Conservation (phyloP, 2,329 filamentous ascomycete species). For the Aspergillus alliaceus region DNA sequence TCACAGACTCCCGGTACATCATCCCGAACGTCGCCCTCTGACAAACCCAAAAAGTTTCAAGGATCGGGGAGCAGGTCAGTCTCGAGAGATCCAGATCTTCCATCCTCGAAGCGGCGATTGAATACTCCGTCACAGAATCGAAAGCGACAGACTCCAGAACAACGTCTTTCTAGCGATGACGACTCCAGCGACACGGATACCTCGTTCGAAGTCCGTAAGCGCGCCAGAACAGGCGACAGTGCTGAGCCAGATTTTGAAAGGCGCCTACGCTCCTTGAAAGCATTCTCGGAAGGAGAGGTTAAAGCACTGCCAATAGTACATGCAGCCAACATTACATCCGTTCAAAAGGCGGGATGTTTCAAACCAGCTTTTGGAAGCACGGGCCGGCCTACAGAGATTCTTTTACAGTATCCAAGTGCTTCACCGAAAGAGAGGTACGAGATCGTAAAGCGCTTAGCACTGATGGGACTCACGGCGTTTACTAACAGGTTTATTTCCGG, state of each 20-base stretch:
- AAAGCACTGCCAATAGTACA: slow-evolving; percentile 48
- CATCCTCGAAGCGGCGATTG: slow-evolving; percentile 30
- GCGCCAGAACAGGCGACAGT: slow-evolving; percentile 40
- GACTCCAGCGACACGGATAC: slow-evolving; percentile 44
- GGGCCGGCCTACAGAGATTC: slow-evolving; percentile 52
- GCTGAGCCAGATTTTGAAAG: slow-evolving; percentile 47
- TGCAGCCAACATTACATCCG: slow-evolving; percentile 49
- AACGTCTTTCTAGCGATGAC: slow-evolving; percentile 41
- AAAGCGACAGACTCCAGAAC: slow-evolving; percentile 41
- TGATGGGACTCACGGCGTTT: neutral
- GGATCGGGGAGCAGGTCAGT: slow-evolving; percentile 28
- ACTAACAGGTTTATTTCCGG: slow-evolving; percentile 21
- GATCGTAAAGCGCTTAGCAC: neutral
- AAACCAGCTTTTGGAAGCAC: slow-evolving; percentile 51
- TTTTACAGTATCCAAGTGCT: slow-evolving; percentile 81
- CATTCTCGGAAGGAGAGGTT: slow-evolving; percentile 44
- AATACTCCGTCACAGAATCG: slow-evolving; percentile 32
- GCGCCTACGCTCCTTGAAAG: slow-evolving; percentile 44
- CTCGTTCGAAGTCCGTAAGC: slow-evolving; percentile 45
- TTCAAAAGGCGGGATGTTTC: slow-evolving; percentile 49
- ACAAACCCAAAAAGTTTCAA: slow-evolving; percentile 24
- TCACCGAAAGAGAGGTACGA: slow-evolving; percentile 65
- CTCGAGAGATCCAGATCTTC: slow-evolving; percentile 29
- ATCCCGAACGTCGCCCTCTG: slow-evolving; percentile 21
- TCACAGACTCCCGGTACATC: slow-evolving; percentile 24